A percentile compares a stretch with the other conserved stretches of the same genome.
Evolutionary conservation across 2,329 filamentous ascomycete genomes (phyloP).

Genomic region (Macrophomina tecta): DNA sequence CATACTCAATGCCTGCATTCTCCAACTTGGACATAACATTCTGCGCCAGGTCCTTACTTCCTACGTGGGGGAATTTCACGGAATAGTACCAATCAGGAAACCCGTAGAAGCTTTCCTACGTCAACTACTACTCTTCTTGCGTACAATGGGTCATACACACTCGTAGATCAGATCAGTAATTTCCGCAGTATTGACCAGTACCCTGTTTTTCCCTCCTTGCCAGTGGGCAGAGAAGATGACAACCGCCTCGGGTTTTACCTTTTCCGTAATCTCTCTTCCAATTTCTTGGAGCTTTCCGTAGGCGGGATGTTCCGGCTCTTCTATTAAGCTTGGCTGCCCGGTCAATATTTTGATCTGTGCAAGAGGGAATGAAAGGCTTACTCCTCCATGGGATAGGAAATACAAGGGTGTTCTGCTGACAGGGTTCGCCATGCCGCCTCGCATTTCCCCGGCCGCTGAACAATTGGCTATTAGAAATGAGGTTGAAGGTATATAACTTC

Average conservation of each 20-base stretch:
- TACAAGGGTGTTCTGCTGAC: conserved; percentile 14
- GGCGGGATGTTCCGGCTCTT: conserved; percentile 70
- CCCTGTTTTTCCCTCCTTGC: conserved; percentile 63
- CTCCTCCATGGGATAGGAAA: conserved; percentile 24
- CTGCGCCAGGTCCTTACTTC: conserved; percentile 63
- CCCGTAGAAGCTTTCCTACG: conserved; percentile 60
- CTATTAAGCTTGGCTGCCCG: conserved; percentile 65
- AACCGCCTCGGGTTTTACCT: conserved; percentile 73
- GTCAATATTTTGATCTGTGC: neutral
- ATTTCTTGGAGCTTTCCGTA: conserved; percentile 69
- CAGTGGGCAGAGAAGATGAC: conserved; percentile 81
- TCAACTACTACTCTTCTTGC: neutral
- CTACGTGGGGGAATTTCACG: conserved; percentile 67
- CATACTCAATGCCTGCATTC: conserved; percentile 64
- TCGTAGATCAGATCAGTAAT: conserved; percentile 74
- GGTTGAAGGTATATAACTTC: neutral
- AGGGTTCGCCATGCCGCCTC: neutral
- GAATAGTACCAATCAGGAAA: conserved; percentile 72
- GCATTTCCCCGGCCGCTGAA: neutral
- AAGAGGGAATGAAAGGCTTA: neutral
- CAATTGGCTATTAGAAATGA: neutral
- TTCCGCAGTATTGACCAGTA: conserved; percentile 71
- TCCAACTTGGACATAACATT: conserved; percentile 62
- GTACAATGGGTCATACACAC: neutral
- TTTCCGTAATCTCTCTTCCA: conserved; percentile 72